Base-by-base conservation (phyloP, 805 yeast species). In the Ogataea minuta region DNA sequence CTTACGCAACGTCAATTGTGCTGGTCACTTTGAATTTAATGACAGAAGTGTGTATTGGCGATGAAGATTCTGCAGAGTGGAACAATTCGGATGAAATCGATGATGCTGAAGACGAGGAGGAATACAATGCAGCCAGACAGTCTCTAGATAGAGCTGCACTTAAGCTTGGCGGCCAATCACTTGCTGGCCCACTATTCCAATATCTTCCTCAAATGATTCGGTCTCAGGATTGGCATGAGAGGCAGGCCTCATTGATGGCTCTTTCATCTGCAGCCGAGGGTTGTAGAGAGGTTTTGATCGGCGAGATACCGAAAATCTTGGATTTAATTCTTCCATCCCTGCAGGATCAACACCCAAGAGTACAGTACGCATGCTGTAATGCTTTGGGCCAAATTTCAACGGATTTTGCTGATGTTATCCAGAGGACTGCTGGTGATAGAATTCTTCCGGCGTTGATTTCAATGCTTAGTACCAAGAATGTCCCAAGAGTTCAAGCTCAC, bases 191-290 rank as follows among this genome's bases (percentile, higher is more conserved):
- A 12, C 69, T 93, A 41, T 93, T 93, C 68, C 85, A 84, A 57
- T 84, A 77, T 59, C 71, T 93, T 43, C 96, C 96, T 13, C 78
- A 76, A 41, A 86, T 93, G 96, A 64, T 87, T 14, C 68, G 68
- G 39, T 81, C 95, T 2, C 59, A 68, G 23, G 76, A 78, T 45
- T 93, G 99, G 99, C 81, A 95, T 61, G 95, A 89, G 60, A 82
- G 96, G 46, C 96, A 90, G 60, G 99, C 96, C 16, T 95, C 97
- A 2, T 67, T 93, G 40, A 93, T 93, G 98, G 97, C 97, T 0
- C 68, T 93, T 19, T 89, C 97, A 0, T 81, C 96, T 4, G 96
- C 95, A 15, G 97, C 97, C 27, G 99, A 93, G 68, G 99, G 99
- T 36, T 91, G 98, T 65, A 74, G 87, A 34, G 97, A 90, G 50